Conservation (phyloP, 2,329 filamentous ascomycete genomes). For the Claviceps humidiphila region DNA sequence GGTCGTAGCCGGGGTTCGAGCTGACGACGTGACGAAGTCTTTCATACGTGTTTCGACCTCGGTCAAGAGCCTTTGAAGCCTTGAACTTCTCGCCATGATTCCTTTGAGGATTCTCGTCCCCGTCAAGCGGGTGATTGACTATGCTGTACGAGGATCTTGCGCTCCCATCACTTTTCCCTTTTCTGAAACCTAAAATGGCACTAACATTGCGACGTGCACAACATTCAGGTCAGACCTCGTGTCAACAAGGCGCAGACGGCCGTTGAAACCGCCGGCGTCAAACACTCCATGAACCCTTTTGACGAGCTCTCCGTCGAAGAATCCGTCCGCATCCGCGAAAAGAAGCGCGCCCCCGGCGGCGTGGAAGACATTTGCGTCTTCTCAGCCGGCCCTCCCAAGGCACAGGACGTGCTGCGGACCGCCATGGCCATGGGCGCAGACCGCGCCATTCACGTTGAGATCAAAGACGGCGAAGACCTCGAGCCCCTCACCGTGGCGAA, state of each 20-base stretch:
- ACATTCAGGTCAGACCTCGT: constrained; percentile 48
- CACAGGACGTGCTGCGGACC: constrained; percentile 78
- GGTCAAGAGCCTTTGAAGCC: constrained; percentile 2
- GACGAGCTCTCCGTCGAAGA: constrained; percentile 98
- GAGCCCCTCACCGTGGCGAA: constrained; percentile 92
- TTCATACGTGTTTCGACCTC: neutral
- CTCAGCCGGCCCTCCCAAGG: constrained; percentile 77
- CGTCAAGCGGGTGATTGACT: constrained; percentile 77
- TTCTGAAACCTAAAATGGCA: neutral
- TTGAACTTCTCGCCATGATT: constrained; percentile 33
- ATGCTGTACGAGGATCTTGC: constrained; percentile 45
- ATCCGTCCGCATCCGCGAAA: constrained; percentile 85
- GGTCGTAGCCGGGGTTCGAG: constrained; percentile 27
- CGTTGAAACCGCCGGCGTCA: constrained; percentile 84
- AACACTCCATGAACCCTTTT: constrained; percentile 98
- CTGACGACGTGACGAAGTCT: constrained; percentile 7
- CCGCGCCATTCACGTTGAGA: constrained; percentile 76
- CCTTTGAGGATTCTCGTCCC: constrained; percentile 64
- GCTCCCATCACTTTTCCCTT: neutral
- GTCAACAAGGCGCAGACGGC: constrained; percentile 66
- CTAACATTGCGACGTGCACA: neutral
- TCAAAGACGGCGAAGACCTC: constrained; percentile 59
- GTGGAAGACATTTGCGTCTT: constrained; percentile 89
- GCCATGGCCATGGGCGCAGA: constrained; percentile 99
- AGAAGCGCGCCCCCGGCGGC: constrained; percentile 55